Percentiles rank a stretch among this genome's conserved stretches.
phyloP scores from a whole-genome alignment of 805 yeast species.

The Candida krabiensis region DNA sequence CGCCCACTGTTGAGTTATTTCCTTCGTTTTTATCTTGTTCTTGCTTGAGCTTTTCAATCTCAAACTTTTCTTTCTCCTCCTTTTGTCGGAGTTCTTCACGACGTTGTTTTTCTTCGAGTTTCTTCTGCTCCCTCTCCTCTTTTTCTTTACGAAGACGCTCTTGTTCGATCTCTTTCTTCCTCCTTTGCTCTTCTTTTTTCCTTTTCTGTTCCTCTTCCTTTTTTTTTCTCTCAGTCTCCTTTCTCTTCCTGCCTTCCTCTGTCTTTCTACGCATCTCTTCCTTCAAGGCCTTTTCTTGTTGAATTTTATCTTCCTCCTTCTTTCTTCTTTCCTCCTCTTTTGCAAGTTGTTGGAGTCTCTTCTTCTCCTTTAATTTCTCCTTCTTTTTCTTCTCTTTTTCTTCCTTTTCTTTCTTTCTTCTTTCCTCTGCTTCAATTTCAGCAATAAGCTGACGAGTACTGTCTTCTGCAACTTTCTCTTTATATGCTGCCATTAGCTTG shows the following conservation, averaged over 20 bases:
- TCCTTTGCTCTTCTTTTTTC: constrained; percentile 40
- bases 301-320: constrained; percentile 55
- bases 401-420: constrained; percentile 61
- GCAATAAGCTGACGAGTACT: constrained; percentile 58
- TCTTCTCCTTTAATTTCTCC: constrained; percentile 72
- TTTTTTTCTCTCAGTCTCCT: constrained; percentile 43
- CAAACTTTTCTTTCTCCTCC: constrained; percentile 33
- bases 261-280: constrained; percentile 41
- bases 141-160: constrained; percentile 35
- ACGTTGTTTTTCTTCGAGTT: constrained; percentile 33
- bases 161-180: constrained; percentile 40
- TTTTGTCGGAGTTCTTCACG: constrained; percentile 35
- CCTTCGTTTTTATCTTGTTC: constrained; percentile 28
- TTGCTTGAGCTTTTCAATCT: constrained; percentile 21
- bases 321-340: constrained; percentile 60
- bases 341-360: constrained; percentile 57
- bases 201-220: constrained; percentile 41
- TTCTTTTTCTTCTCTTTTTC: constrained; percentile 63
- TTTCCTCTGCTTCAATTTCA: constrained; percentile 71
- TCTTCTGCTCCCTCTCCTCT: constrained; percentile 40
- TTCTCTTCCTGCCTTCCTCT: constrained; percentile 48
- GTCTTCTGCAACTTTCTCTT: constrained; percentile 79
- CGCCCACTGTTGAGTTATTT: no score
- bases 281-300: constrained; percentile 41
- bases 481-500: constrained; percentile 71